Base-by-base conservation (phyloP, 306 rosid species). In the Carpinus fangiana region DNA sequence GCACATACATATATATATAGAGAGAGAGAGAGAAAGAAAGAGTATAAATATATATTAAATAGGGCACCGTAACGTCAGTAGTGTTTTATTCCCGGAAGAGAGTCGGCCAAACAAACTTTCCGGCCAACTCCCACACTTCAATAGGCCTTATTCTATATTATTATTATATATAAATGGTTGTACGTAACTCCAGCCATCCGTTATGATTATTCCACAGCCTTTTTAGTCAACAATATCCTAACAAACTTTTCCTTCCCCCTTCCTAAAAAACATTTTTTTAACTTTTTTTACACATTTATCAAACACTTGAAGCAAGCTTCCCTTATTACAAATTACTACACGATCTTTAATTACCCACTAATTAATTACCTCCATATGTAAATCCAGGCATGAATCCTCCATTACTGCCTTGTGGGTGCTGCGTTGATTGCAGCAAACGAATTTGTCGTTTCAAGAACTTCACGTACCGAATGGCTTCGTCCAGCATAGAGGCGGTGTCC, bases 401-500 rank as follows among this genome's bases (percentile, higher is more conserved):
- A 6, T 6, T 41, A 1, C 45, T 41, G 85, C 85, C 81, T 28
- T 81, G 87, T 50, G 78, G 52, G 14, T 48, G 81, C 17, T 82
- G 87, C 69, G 78, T 66, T 20, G 90, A 81, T 84, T 88, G 94
- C 36, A 92, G 90, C 60, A 92, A 68, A 73, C 88, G 92, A 76
- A 95, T 89, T 85, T 95, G 98, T 36, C 87, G 82, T 86, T 91
- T 95, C 77, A 95, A 83, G 90, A 95, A 95, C 87, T 95, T 95
- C 56, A 92, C 95, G 73, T 95, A 95, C 59, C 91, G 87, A 74
- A 92, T 88, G 73, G 98, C 98, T 87, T 95, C 98, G 52, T 95
- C 97, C 0, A 95, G 79, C 98, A 95, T 95, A 50, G 98, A 89
- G 62, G 98, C 98, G 0, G 98, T 95, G 90, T 95, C 98, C 97